Percentiles rank a stretch among this genome's conserved stretches.
Evolutionary conservation across 805 yeast species (phyloP).

Genomic region (Spathaspora boniae): DNA sequence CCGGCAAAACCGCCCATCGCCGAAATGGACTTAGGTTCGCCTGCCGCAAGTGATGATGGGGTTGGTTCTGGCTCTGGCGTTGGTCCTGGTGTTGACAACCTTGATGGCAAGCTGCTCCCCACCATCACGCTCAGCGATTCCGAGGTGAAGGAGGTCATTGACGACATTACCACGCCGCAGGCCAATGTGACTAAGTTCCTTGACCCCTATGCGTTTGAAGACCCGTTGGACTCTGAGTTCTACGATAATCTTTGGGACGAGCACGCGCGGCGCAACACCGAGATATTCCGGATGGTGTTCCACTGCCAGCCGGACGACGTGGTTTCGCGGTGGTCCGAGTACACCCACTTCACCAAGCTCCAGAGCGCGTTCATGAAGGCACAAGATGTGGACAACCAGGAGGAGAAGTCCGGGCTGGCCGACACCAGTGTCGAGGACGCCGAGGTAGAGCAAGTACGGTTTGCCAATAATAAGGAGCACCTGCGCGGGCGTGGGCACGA

Average conservation of each 20-base stretch:
- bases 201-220: conserved; percentile 87
- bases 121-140: conserved; percentile 42
- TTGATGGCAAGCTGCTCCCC: conserved; percentile 22
- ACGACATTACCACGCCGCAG: conserved; percentile 36
- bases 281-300: conserved; percentile 77
- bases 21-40: conserved; percentile 1
- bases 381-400: conserved; percentile 26
- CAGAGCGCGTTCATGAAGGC: conserved; percentile 51
- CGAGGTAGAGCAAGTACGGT: conserved; percentile 23
- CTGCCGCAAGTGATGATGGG: conserved; percentile 5
- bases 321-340: conserved; percentile 88
- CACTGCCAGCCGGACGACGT: conserved; percentile 93
- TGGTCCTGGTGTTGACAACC: too few species aligned
- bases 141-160: conserved; percentile 40
- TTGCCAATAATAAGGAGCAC: conserved; percentile 10
- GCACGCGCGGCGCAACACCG: conserved; percentile 79
- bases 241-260: conserved; percentile 84
- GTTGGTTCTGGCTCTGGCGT: too few species aligned
- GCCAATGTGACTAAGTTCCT: conserved; percentile 46
- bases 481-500: neutral
- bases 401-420: conserved; percentile 1
- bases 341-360: conserved; percentile 64
- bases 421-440: conserved; percentile 1
- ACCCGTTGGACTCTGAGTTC: conserved; percentile 80
- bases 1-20: neutral